Evolutionary conservation across 169 alveolate genomes (phyloP).

Genomic region (Amoebophrya sp.): DNA sequence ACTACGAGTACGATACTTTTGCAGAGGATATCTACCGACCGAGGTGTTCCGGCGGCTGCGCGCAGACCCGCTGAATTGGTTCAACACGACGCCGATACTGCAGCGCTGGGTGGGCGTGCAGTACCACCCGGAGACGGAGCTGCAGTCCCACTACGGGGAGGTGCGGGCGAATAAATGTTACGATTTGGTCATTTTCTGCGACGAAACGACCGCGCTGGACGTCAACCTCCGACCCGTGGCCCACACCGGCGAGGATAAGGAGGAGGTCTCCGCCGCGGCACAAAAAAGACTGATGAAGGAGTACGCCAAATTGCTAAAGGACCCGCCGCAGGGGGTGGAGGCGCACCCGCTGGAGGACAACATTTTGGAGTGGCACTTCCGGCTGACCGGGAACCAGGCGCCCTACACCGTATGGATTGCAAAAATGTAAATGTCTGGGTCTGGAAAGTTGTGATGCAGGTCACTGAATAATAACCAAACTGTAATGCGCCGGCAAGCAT

Average conservation of each 20-base stretch:
- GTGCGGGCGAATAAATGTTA: constrained; percentile 30
- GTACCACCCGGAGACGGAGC: constrained; percentile 39
- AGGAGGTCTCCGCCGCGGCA: neutral
- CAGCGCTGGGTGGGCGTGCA: constrained; percentile 48
- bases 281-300: neutral
- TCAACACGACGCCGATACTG: constrained; percentile 35
- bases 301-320: constrained; percentile 38
- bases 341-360: constrained; percentile 43
- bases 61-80: constrained; percentile 31
- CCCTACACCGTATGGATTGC: constrained; percentile 44
- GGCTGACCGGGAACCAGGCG: constrained; percentile 41
- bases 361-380: constrained; percentile 43
- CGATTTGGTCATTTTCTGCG: neutral
- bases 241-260: neutral
- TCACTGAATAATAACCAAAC: no score
- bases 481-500: no score
- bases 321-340: constrained; percentile 38
- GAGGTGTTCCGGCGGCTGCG: neutral
- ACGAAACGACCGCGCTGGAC: constrained; percentile 13
- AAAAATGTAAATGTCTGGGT: no score
- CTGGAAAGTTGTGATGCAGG: no score
- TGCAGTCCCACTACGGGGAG: constrained; percentile 45
- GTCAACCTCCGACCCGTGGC: neutral
- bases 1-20: no score
- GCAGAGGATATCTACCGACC: neutral